Evolutionary conservation across 108 stramenopile genomes (phyloP).

Genomic region (Fragilaria crotonensis): DNA sequence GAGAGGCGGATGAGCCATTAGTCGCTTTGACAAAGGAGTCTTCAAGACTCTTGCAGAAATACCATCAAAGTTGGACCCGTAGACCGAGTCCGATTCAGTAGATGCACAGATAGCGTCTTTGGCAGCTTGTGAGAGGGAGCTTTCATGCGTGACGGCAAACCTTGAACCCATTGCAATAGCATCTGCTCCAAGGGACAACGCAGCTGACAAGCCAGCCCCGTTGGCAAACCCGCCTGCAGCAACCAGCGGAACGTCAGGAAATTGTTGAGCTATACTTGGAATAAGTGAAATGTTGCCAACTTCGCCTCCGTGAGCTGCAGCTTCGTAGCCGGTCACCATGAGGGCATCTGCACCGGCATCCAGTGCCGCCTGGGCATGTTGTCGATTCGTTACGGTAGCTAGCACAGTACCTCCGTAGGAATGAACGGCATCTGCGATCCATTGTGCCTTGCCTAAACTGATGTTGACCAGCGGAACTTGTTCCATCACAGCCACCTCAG

Average conservation of each 20-base stretch:
- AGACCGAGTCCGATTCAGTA: slow-evolving; percentile 64
- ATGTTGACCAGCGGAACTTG: slow-evolving; percentile 81
- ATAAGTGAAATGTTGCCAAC: slow-evolving; percentile 72
- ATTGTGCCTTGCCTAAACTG: slow-evolving; percentile 78
- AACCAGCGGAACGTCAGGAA: slow-evolving; percentile 75
- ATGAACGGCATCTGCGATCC: slow-evolving; percentile 70
- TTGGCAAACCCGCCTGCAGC: slow-evolving; percentile 92
- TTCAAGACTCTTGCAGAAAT: slow-evolving; percentile 77
- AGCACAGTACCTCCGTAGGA: slow-evolving; percentile 73
- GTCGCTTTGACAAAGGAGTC: slow-evolving; percentile 37
- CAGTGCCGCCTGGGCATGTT: slow-evolving; percentile 62
- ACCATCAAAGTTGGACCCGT: slow-evolving; percentile 85
- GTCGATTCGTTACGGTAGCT: slow-evolving; percentile 71
- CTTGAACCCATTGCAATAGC: slow-evolving; percentile 87
- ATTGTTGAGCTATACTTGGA: slow-evolving; percentile 55
- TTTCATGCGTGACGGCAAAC: slow-evolving; percentile 71
- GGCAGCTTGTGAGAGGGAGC: slow-evolving; percentile 50
- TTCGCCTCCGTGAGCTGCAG: slow-evolving; percentile 89
- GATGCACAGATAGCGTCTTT: slow-evolving; percentile 58
- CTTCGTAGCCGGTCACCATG: slow-evolving; percentile 86
- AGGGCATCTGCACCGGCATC: slow-evolving; percentile 77
- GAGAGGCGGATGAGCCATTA: slow-evolving; percentile 43
- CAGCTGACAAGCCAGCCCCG: slow-evolving; percentile 75
- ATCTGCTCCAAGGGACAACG: slow-evolving; percentile 79
- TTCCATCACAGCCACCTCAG: slow-evolving; percentile 75